These are phyloP conservation scores for Dryas integrifolia DNA, from an alignment of 331 rosid species.

Conservation along the genomic window DNA sequence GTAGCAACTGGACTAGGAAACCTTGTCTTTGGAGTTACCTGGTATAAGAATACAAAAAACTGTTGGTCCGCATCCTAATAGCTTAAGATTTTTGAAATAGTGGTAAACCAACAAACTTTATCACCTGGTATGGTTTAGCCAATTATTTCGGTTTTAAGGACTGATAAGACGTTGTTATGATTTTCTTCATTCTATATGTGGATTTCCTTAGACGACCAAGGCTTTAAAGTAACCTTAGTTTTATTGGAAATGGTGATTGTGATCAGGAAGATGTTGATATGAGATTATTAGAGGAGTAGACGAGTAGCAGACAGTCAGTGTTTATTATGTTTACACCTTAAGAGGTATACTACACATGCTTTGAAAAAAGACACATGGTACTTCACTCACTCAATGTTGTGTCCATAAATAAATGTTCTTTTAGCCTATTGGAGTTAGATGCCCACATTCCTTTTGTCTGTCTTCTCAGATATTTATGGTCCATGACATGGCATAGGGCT, in stretches of 20 bases:
- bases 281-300: constrained; percentile 18
- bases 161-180: not conserved
- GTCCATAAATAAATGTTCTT: not conserved
- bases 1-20: not conserved
- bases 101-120: too few species aligned
- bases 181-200: constrained; percentile 1
- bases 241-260: constrained; percentile 7
- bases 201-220: not conserved
- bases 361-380: not conserved
- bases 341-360: not conserved
- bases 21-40: constrained; percentile 2
- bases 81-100: too few species aligned
- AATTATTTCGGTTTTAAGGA: not conserved
- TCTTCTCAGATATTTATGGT: not conserved
- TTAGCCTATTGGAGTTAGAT: not conserved
- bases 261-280: constrained; percentile 11
- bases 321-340: not conserved
- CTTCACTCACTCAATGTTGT: not conserved
- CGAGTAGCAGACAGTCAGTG: not conserved
- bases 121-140: not conserved
- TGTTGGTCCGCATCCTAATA: too few species aligned
- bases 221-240: not conserved
- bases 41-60: not conserved
- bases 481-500: not conserved
- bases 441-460: not conserved